Evolutionary conservation across 1,284 basidiomycete genomes (phyloP), one percentile per base, ranked within the genome.

Genomic region (Kalmanozyma brasiliensis): DNA sequence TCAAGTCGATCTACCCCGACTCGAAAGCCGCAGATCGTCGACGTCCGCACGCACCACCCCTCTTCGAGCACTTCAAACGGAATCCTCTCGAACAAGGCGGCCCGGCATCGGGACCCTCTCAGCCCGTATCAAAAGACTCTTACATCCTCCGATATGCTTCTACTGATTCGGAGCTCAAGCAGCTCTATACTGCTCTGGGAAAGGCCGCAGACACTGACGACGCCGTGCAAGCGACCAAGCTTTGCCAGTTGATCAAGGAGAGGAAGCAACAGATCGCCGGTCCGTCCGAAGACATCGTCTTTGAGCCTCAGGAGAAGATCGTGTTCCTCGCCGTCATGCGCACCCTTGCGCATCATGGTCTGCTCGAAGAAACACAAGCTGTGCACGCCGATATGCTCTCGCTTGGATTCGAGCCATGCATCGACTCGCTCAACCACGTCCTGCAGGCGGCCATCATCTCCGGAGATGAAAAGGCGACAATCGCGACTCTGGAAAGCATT

Each of bases 381-480:
- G 34, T 73, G n/a, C 24, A 69, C 8, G 49, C 53, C 22, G 74
- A 78, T 49, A 74, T 76, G 67, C 47, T 66, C 13, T 22, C 46
- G 3, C 63, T 52, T 19, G 48, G 59, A 3, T 64, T 64, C 14
- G 33, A 47, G 8, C 29, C 60, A 6, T 52, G 60, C 45, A 57
- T 72, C 29, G 52, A 65, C 19, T 58, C 58, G 53, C 68, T 76
- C 42, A 71, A 77, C 30, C 34, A 45, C 9, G 3, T 73, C 13
- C 52, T 77, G 8, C 37, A 67, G 35, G 76, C 73, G 2, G 70
- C 67, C 36, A 44, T 72, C 17, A 38, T 63, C 10, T 60, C 52
- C 19, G 63, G 51, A 16, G 24, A 69, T 20, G 48, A 45, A n/a
- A 43, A 53, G 2, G 51, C 46, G 14, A 41, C 58, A 2, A 41